A percentile compares a stretch with the other conserved stretches of the same genome.
phyloP scores from a whole-genome alignment of 2,329 filamentous ascomycete genomes.

The Parafenestella ontariensis region DNA sequence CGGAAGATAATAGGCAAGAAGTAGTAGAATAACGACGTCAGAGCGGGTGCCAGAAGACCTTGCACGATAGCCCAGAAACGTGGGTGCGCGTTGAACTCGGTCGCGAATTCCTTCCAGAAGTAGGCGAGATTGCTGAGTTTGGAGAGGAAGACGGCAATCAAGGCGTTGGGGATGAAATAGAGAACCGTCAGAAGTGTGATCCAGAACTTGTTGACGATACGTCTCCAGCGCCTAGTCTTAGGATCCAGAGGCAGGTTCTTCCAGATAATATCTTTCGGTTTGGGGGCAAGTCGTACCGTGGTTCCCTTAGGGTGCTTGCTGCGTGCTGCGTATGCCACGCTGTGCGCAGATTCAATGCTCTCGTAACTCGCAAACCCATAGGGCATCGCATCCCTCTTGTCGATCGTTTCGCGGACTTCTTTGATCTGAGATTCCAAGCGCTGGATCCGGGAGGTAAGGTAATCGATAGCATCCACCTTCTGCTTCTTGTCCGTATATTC shows the following conservation, averaged over 20 bases:
- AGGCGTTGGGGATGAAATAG: slow-evolving; percentile 90
- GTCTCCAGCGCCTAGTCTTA: slow-evolving; percentile 72
- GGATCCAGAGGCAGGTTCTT: slow-evolving; percentile 82
- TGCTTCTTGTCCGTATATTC: slow-evolving; percentile 68
- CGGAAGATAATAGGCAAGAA: slow-evolving; percentile 91
- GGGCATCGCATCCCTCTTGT: slow-evolving; percentile 85
- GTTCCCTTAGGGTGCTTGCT: slow-evolving; percentile 82
- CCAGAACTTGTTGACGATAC: slow-evolving; percentile 84
- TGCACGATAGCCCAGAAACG: slow-evolving; percentile 86
- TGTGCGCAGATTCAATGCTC: slow-evolving; percentile 85
- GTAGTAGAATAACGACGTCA: slow-evolving; percentile 88
- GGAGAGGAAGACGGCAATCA: slow-evolving; percentile 92
- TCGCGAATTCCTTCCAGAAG: slow-evolving; percentile 79
- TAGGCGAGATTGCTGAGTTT: slow-evolving; percentile 81
- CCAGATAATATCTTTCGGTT: slow-evolving; percentile 94
- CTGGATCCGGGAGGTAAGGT: slow-evolving; percentile 83
- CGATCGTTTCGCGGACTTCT: slow-evolving; percentile 79
- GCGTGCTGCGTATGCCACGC: slow-evolving; percentile 80
- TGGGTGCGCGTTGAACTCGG: slow-evolving; percentile 66
- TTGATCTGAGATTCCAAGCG: slow-evolving; percentile 84
- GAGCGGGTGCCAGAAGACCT: slow-evolving; percentile 85
- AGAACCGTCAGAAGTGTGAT: slow-evolving; percentile 78
- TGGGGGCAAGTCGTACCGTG: slow-evolving; percentile 78
- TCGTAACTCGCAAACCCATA: slow-evolving; percentile 97
- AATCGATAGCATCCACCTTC: slow-evolving; percentile 93